phyloP scores from a whole-genome alignment of 139 green algal genomes.

The Micractinium conductrix region DNA sequence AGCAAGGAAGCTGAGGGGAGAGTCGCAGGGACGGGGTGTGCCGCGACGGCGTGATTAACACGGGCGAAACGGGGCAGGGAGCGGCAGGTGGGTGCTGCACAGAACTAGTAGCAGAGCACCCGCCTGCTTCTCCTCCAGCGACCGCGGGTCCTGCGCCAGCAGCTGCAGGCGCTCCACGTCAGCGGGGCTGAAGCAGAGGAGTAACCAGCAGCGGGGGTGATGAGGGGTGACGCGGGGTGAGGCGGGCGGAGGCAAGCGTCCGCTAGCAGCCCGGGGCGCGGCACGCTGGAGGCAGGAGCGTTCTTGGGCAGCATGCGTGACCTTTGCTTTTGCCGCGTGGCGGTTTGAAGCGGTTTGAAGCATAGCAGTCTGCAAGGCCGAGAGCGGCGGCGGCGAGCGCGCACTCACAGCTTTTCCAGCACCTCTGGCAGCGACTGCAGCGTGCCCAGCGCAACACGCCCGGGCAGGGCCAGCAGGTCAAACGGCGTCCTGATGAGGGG shows the following conservation, averaged over 20 bases:
- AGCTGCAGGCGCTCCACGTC: slow-evolving; percentile 61
- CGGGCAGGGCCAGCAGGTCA: slow-evolving; percentile 39
- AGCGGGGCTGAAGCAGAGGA: slow-evolving; percentile 43
- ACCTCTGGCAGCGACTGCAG: slow-evolving; percentile 31
- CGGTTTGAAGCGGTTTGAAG: too few relatives aligned
- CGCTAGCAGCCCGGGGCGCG: too few relatives aligned
- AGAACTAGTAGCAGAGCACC: slow-evolving; percentile 1
- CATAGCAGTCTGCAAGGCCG: too few relatives aligned
- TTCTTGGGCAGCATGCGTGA: too few relatives aligned
- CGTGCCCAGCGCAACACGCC: slow-evolving; percentile 35
- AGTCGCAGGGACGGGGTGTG: too few relatives aligned
- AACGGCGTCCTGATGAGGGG: slow-evolving; percentile 29
- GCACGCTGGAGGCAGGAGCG: too few relatives aligned
- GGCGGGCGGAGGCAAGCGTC: neutral
- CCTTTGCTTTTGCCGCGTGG: too few relatives aligned
- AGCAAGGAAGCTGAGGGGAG: too few relatives aligned
- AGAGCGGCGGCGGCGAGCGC: too few relatives aligned
- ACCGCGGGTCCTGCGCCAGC: slow-evolving; percentile 67
- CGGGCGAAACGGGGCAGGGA: too few relatives aligned
- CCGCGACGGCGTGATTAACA: too few relatives aligned
- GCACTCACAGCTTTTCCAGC: slow-evolving; percentile 31
- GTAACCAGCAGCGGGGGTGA: neutral
- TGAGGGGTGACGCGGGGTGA: neutral
- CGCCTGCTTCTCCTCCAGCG: slow-evolving; percentile 71
- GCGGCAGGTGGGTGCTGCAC: neutral